Base-by-base conservation (phyloP, 805 yeast genomes). In the Wickerhamiella sergipiensis region DNA sequence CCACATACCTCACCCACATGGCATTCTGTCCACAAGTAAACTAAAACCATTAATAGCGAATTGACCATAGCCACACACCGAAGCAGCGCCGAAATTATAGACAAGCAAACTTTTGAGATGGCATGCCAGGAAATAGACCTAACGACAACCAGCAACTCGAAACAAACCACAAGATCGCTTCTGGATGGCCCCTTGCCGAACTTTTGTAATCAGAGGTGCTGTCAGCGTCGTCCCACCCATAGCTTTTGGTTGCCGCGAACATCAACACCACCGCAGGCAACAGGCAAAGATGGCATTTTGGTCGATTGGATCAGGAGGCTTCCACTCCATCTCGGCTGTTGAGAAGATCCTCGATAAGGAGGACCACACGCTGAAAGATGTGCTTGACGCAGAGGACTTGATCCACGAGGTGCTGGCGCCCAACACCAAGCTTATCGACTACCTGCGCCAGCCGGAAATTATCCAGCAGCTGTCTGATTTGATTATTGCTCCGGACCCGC, bases 391-490 rank as follows among this genome's bases (percentile, higher is more conserved):
- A 58, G 83, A 79, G 45, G 89, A 83, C 52, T 66, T 86, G 26
- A 70, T 84, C 24, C 84, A 84, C 52, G 92, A 85, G 62, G 69
- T 86, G 38, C 68, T 82, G 55, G 77, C 83, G 21, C 80, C 87
- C 18, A 84, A 84, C 64, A 74, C 81, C 45, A 82, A 83, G 61
- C 73, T 92, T 47, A 72, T 89, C 40, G 92, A 87, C 59, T 81
- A 81, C 59, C 71, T 92, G 50, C 75, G 90, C 55, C 85, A 85
- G 61, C 88, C 92, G 15, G 84, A 80, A 49, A 78, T 86, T 15
- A 65, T 90, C 53, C 74, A 72, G 49, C 78, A 79, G 51, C 73
- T 90, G 52, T 78, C 90, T 29, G 79, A 81, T 40, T 33, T 50
- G 7, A 80, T 78, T 59, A 75, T 88, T 43, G 55, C 57, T 18